These are phyloP conservation scores for Eruca vesicaria DNA, from an alignment of 441 rosid genomes.

Conservation along the genomic window DNA sequence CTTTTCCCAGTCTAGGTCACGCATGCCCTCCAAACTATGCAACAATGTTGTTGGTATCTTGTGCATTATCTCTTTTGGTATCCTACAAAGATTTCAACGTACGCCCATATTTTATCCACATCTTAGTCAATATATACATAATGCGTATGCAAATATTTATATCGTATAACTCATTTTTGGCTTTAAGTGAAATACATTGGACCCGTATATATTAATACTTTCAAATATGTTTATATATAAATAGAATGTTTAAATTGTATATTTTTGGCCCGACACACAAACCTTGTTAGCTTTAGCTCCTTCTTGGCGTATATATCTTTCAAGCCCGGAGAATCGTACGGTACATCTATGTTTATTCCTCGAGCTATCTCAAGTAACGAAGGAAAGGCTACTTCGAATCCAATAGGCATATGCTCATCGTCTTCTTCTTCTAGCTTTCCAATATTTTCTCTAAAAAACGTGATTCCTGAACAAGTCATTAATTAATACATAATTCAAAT, in stretches of 20 bases:
- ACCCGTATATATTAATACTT: slow-evolving; percentile 9
- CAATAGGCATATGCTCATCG: slow-evolving; percentile 86
- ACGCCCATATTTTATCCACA: slow-evolving; percentile 18
- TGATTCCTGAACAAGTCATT: slow-evolving; percentile 43
- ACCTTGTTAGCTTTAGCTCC: slow-evolving; percentile 79
- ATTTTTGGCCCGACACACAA: slow-evolving; percentile 19
- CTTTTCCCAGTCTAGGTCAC: slow-evolving; percentile 71
- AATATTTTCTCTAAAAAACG: slow-evolving; percentile 59
- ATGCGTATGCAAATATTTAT: slow-evolving; percentile 18
- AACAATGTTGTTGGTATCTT: slow-evolving; percentile 87
- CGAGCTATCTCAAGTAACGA: slow-evolving; percentile 66
- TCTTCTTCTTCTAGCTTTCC: slow-evolving; percentile 65
- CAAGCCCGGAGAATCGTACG: slow-evolving; percentile 54
- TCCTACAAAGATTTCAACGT: slow-evolving; percentile 46
- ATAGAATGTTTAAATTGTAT: slow-evolving; percentile 10
- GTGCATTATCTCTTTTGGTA: slow-evolving; percentile 84
- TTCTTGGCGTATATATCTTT: slow-evolving; percentile 57
- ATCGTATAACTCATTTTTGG: slow-evolving; percentile 17
- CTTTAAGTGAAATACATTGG: slow-evolving; percentile 22
- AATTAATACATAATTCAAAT: too few relatives aligned
- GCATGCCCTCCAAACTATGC: slow-evolving; percentile 95
- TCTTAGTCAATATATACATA: slow-evolving; percentile 33
- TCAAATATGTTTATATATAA: background rate
- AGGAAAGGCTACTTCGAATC: slow-evolving; percentile 89
- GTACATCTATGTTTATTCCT: slow-evolving; percentile 50